Base-by-base conservation (phyloP, 257 asterid species). In the Fraxinus americana region DNA sequence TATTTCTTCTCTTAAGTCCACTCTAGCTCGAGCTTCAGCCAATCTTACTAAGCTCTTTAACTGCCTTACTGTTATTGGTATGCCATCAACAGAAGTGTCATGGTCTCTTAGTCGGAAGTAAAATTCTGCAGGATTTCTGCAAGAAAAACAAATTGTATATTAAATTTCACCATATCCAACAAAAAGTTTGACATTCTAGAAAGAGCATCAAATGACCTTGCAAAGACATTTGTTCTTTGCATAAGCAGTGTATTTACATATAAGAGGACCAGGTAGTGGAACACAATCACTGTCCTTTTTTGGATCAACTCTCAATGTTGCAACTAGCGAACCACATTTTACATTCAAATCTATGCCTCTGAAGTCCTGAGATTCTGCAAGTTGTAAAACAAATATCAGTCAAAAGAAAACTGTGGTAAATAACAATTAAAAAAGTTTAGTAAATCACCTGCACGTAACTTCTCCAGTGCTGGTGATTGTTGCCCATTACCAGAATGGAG, bases 51-150 rank as follows among this genome's bases (percentile, higher is more conserved):
- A 87, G 85, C 99, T 94, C 86, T 94, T 98, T 75, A 94, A 89
- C 85, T 94, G 99, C 87, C 99, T 87, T 39, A 98, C 98, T 54
- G 99, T 95, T 86, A 95, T 93, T 65, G 99, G 99, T 84, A 94
- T 92, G 71, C 98, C 88, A 82, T 95, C 98, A 36, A 96, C 89
- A 39, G 94, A 89, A 71, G 95, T 86, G 82, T 80, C 89, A 67
- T 76, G 97, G 83, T 93, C 98, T 81, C 98, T 90, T 72, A 95
- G 81, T 78, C 84, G 86, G 75, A 94, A 88, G 87, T 94, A 94
- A 81, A 94, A 95, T 89, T 91, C 87, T 95, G 97, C 86, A 95
- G 88, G 86, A 92, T 93, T 41, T 88, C 98, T 76, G 99, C 97
- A 48, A 65, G 68, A 83, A 81, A 69, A 77, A 77, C 73, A 25